These are phyloP conservation scores for Plasmodium inui DNA, from an alignment of 169 alveolate genomes.

Conservation along the genomic window DNA sequence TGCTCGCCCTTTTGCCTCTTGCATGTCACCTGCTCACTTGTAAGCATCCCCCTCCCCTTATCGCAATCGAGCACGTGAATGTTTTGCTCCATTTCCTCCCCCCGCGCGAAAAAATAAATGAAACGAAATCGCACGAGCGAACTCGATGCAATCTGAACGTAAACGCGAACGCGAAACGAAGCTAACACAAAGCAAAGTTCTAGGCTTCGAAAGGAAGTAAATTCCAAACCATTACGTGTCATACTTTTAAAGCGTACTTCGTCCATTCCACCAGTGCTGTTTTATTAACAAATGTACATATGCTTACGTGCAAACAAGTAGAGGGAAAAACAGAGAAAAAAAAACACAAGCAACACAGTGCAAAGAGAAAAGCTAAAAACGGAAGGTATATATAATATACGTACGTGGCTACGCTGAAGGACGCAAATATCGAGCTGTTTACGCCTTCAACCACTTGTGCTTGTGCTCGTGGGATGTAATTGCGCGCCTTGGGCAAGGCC, in stretches of 20 bases:
- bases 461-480: neutral
- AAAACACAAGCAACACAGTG: conserved; percentile 2
- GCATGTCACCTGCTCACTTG: neutral
- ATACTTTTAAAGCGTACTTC: neutral
- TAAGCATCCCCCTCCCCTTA: neutral
- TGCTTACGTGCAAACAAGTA: neutral
- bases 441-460: neutral
- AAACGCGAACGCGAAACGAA: no score
- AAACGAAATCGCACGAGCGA: neutral
- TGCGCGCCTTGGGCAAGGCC: neutral
- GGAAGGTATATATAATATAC: neutral
- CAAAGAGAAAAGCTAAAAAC: neutral
- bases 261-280: neutral
- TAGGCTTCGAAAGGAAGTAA: neutral
- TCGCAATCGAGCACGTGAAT: neutral
- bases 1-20: neutral
- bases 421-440: neutral
- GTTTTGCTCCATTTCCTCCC: neutral
- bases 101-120: neutral
- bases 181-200: neutral
- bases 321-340: neutral
- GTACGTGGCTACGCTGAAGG: neutral
- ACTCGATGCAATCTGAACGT: neutral
- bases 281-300: neutral
- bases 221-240: neutral